Conservation (phyloP, 2,329 filamentous ascomycete species). For the Phaeomoniella chlamydospora region DNA sequence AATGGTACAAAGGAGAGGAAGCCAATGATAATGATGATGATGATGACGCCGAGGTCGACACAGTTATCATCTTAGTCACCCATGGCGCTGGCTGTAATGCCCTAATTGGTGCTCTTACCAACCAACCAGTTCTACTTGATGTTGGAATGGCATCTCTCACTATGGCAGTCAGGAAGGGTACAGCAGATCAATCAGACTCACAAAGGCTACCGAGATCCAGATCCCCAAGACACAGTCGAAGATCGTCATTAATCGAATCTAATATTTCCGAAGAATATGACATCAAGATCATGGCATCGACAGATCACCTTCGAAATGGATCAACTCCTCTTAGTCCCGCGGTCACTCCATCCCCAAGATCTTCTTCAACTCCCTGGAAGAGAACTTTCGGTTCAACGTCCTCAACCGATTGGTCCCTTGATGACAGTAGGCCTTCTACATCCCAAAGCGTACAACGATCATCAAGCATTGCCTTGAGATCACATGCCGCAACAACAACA, state of each 20-base stretch:
- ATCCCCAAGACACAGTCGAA: conserved; percentile 4
- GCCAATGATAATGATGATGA: conserved; percentile 25
- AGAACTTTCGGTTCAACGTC: conserved; percentile 7
- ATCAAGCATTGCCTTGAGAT: background rate
- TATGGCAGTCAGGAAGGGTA: conserved; percentile 55
- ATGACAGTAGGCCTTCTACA: conserved; percentile 5
- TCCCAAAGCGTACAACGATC: background rate
- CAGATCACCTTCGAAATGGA: conserved; percentile 43
- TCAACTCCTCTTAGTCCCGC: conserved; percentile 14
- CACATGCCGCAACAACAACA: background rate
- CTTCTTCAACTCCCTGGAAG: conserved; percentile 10
- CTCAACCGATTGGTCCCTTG: conserved; percentile 9
- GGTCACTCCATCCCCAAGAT: conserved; percentile 2
- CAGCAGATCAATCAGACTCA: conserved; percentile 5
- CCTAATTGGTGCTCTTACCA: conserved; percentile 78
- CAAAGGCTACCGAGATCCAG: conserved; percentile 1
- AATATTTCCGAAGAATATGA: conserved; percentile 39
- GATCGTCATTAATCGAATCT: conserved; percentile 12
- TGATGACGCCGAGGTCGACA: conserved; percentile 52
- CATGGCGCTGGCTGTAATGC: conserved; percentile 96
- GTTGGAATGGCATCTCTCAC: conserved; percentile 83
- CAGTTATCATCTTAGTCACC: conserved; percentile 76
- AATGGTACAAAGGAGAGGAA: conserved; percentile 56
- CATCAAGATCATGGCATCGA: conserved; percentile 44
- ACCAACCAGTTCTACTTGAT: conserved; percentile 81